phyloP scores from a whole-genome alignment of 2,329 filamentous ascomycete genomes.

The Pseudodiploospora longispora region DNA sequence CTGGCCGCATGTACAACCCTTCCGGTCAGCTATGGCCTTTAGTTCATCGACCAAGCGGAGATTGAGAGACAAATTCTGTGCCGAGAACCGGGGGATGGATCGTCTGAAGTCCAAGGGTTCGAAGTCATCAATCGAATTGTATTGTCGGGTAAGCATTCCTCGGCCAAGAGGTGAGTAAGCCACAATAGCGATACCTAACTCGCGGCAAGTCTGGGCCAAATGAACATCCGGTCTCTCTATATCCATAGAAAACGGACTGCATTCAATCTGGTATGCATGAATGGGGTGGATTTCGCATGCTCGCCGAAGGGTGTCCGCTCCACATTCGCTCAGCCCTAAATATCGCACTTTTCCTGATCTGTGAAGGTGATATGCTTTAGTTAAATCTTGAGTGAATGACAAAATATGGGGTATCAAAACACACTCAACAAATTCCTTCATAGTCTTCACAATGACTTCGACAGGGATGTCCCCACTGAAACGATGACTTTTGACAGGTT shows the following conservation, averaged over 20 bases:
- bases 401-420: too few species aligned
- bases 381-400: too few species aligned
- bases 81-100: constrained; percentile 13
- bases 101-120: constrained; percentile 16
- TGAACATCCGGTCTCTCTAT: constrained; percentile 45
- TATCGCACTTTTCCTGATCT: constrained; percentile 44
- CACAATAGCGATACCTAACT: constrained; percentile 48
- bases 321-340: constrained; percentile 42
- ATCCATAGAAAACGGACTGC: constrained; percentile 45
- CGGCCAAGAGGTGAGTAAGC: constrained; percentile 53
- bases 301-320: constrained; percentile 38
- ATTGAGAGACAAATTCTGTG: constrained; percentile 36
- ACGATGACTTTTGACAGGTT: too few species aligned
- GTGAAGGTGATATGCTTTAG: too few species aligned
- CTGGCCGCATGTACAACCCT: constrained; percentile 44
- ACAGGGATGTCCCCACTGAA: too few species aligned
- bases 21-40: constrained; percentile 21
- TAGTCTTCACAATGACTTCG: too few species aligned
- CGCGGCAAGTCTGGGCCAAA: constrained; percentile 44
- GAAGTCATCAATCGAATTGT: constrained; percentile 39
- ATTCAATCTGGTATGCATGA: constrained; percentile 45
- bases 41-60: constrained; percentile 40
- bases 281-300: constrained; percentile 42
- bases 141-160: constrained; percentile 46
- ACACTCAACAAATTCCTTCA: too few species aligned